phyloP scores from a whole-genome alignment of 108 stramenopile species.

The Nitzschia sp. region DNA sequence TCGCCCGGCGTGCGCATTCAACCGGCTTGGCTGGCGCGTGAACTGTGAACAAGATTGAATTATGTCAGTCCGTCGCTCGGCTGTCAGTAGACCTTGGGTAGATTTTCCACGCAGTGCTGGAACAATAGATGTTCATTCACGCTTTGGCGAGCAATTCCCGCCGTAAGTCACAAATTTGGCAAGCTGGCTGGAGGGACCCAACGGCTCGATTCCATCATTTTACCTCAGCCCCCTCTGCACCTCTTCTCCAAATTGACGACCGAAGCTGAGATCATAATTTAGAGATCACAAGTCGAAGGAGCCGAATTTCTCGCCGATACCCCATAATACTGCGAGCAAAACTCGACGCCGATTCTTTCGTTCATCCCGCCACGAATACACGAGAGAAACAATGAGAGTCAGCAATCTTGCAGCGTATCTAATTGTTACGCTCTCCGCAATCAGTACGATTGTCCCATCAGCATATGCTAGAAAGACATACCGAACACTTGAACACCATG shows the following conservation, averaged over 20 bases:
- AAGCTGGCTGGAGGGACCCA: not conserved
- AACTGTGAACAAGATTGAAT: too few species aligned
- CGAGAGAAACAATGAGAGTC: not conserved
- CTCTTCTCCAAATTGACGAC: constrained; percentile 6
- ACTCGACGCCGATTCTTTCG: too few species aligned
- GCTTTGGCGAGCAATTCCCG: constrained; percentile 1
- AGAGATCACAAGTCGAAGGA: not conserved
- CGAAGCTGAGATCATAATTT: not conserved
- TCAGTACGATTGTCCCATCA: not conserved
- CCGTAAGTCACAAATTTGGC: not conserved
- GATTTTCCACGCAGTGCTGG: too few species aligned
- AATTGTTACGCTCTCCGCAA: not conserved
- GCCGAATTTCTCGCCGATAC: not conserved
- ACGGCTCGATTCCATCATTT: constrained; percentile 8
- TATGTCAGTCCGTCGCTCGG: too few species aligned
- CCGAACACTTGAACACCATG: not conserved
- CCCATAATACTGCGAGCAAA: too few species aligned
- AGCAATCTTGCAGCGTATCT: not conserved
- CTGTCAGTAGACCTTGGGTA: too few species aligned
- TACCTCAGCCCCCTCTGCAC: not conserved
- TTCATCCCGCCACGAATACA: too few species aligned
- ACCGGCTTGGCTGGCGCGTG: too few species aligned
- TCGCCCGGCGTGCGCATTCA: too few species aligned
- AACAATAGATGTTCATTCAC: not conserved
- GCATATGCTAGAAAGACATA: not conserved